Evolutionary conservation across 2,329 filamentous ascomycete species (phyloP).

Genomic region (Salinomyces thailandicus): DNA sequence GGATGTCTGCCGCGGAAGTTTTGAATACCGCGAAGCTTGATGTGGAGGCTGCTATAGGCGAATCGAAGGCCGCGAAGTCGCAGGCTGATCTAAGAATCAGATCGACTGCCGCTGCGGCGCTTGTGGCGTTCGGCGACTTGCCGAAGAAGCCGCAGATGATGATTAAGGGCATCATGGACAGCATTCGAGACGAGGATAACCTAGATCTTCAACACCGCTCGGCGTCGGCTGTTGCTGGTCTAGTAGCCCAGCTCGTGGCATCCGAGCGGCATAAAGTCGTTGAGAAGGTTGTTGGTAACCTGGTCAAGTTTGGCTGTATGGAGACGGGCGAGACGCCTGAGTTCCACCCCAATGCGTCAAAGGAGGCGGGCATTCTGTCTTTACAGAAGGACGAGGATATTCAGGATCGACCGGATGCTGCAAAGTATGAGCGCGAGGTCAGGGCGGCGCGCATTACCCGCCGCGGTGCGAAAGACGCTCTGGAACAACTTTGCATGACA

Average conservation of each 20-base stretch:
- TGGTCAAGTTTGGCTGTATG: conserved; percentile 95
- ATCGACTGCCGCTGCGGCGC: conserved; percentile 73
- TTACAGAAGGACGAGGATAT: conserved; percentile 96
- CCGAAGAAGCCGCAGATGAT: conserved; percentile 88
- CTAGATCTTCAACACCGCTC: conserved; percentile 77
- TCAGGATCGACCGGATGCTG: conserved; percentile 82
- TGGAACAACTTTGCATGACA: conserved; percentile 72
- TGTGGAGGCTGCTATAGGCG: conserved; percentile 61
- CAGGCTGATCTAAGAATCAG: conserved; percentile 76
- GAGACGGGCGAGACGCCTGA: conserved; percentile 97
- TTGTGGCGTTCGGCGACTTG: conserved; percentile 76
- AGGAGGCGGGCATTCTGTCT: conserved; percentile 75
- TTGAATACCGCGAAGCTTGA: conserved; percentile 66
- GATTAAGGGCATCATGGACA: conserved; percentile 98
- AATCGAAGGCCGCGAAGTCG: conserved; percentile 68
- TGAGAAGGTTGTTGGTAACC: conserved; percentile 88
- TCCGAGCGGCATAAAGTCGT: conserved; percentile 73
- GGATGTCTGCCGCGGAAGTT: conserved; percentile 70
- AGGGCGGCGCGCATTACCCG: conserved; percentile 82
- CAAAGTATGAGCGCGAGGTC: conserved; percentile 79
- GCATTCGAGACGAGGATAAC: conserved; percentile 90
- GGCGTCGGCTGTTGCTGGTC: conserved; percentile 67
- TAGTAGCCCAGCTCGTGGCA: conserved; percentile 78
- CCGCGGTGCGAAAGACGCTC: conserved; percentile 83
- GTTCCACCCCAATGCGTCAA: conserved; percentile 69